Percentiles rank a stretch among this genome's conserved stretches.
phyloP scores from a whole-genome alignment of 176 grass and related monocot species.

The Urochloa ruziziensis region DNA sequence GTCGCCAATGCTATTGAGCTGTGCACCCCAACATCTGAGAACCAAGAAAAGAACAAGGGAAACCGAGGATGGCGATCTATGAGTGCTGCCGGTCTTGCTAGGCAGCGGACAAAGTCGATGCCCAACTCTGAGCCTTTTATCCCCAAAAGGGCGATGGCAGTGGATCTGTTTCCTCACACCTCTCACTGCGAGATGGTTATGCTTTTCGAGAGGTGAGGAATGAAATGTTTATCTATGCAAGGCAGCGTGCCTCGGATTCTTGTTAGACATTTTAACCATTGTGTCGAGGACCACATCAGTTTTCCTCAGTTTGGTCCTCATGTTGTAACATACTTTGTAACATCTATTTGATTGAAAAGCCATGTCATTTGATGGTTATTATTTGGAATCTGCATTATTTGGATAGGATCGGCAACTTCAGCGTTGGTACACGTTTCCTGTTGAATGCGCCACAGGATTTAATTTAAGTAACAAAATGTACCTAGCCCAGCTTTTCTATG shows the following conservation, averaged over 20 bases:
- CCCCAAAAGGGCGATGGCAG: conserved; percentile 84
- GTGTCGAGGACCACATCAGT: background rate
- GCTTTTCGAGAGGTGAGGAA: conserved; percentile 76
- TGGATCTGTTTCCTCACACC: conserved; percentile 94
- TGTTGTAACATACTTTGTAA: conserved; percentile 6
- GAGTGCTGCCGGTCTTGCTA: conserved; percentile 73
- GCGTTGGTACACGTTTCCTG: background rate
- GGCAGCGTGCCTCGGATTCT: background rate
- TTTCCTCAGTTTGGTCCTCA: background rate
- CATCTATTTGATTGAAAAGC: background rate
- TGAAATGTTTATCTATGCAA: background rate
- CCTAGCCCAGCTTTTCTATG: background rate
- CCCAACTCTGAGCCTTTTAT: conserved; percentile 79
- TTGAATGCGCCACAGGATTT: background rate
- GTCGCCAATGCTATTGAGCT: conserved; percentile 93
- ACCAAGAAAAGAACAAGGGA: conserved; percentile 71
- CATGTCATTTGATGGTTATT: background rate
- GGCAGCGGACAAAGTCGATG: conserved; percentile 82
- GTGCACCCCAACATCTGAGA: conserved; percentile 81
- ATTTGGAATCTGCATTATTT: background rate
- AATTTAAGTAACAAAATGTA: background rate
- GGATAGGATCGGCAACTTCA: background rate
- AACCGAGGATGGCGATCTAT: conserved; percentile 73
- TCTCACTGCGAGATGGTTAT: conserved; percentile 91
- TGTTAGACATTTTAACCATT: background rate